These are phyloP conservation scores for Solanum ossicruentum DNA, from an alignment of 257 asterid species.

Conservation along the genomic window DNA sequence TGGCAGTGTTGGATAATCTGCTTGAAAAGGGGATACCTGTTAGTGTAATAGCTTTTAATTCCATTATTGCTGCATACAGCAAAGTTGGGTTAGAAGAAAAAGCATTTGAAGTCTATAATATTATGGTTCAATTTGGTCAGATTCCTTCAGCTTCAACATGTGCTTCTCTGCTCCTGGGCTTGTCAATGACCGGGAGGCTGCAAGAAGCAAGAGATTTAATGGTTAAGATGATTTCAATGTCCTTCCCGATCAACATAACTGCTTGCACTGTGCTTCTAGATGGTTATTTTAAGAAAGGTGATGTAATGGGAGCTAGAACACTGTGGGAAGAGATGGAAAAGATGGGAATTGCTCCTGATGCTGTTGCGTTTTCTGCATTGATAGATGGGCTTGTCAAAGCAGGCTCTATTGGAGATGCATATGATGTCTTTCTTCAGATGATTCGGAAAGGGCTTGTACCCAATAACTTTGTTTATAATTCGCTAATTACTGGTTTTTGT, in stretches of 20 bases:
- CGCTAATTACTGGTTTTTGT: conserved; percentile 73
- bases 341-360: conserved; percentile 72
- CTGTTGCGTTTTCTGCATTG: conserved; percentile 81
- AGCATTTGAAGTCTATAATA: conserved; percentile 59
- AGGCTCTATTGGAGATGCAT: conserved; percentile 58
- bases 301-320: conserved; percentile 48
- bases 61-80: conserved; percentile 66
- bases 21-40: conserved; percentile 68
- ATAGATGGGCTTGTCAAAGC: conserved; percentile 59
- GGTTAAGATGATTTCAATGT: conserved; percentile 53
- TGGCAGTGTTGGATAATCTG: conserved; percentile 36
- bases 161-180: conserved; percentile 63
- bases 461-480: conserved; percentile 71
- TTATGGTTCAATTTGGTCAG: conserved; percentile 47
- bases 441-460: conserved; percentile 55
- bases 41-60: conserved; percentile 62
- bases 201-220: conserved; percentile 52
- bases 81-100: conserved; percentile 49
- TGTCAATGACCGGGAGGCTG: conserved; percentile 51
- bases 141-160: conserved; percentile 72
- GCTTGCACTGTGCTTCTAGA: conserved; percentile 75
- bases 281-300: conserved; percentile 65
- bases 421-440: conserved; percentile 39
- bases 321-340: conserved; percentile 76
- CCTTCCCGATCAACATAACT: conserved; percentile 40